Evolutionary conservation across 495 filamentous ascomycete species (phyloP).

Genomic region (Hypoxylon fragiforme): DNA sequence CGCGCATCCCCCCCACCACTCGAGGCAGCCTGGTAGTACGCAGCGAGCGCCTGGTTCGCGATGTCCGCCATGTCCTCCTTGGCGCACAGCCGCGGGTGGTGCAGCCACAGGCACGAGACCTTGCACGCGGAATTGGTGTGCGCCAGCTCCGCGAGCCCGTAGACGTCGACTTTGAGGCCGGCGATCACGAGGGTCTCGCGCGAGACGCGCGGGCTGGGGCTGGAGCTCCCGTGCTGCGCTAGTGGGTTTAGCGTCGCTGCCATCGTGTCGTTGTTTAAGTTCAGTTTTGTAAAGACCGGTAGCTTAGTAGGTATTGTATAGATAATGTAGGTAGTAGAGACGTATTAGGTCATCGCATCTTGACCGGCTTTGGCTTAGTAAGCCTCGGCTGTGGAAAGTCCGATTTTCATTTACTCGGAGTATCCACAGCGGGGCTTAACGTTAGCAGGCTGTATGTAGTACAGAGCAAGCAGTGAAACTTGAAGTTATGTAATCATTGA

Average conservation of each 20-base stretch:
- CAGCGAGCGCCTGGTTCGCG: constrained; percentile 41
- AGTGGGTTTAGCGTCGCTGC: constrained; percentile 39
- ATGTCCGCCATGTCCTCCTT: constrained; percentile 68
- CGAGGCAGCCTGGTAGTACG: constrained; percentile 32
- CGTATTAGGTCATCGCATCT: too few species aligned
- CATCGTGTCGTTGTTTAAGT: too few species aligned
- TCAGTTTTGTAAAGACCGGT: too few species aligned
- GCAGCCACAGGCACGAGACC: constrained; percentile 80
- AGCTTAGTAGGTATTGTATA: too few species aligned
- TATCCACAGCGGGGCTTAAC: too few species aligned
- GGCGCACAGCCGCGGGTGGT: constrained; percentile 73
- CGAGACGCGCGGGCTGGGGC: constrained; percentile 62
- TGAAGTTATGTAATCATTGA: too few species aligned
- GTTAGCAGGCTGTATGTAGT: too few species aligned
- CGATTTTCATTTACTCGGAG: too few species aligned
- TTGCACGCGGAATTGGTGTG: constrained; percentile 44
- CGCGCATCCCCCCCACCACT: not conserved
- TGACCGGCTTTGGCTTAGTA: too few species aligned
- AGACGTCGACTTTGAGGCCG: constrained; percentile 75
- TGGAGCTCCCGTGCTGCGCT: constrained; percentile 19
- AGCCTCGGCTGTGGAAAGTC: too few species aligned
- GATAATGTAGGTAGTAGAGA: too few species aligned
- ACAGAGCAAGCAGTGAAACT: too few species aligned
- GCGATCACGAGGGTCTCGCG: constrained; percentile 65
- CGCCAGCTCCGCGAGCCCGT: constrained; percentile 77